Conservation (phyloP, 345 rosid genomes). For the Cardiospermum halicacabum region DNA sequence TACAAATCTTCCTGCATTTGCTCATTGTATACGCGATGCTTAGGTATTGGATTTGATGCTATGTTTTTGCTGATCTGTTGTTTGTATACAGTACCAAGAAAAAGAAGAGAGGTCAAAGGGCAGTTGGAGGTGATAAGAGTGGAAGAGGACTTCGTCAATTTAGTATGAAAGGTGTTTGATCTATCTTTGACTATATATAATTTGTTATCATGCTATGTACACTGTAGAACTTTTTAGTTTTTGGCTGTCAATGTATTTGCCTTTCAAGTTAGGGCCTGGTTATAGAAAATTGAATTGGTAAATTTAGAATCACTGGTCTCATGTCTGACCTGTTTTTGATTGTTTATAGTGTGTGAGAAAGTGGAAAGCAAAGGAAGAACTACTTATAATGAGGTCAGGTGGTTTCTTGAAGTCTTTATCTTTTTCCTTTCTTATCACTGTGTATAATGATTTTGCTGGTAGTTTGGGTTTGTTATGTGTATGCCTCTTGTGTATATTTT, state of each 20-base stretch:
- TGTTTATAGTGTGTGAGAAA: constrained; percentile 79
- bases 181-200: constrained; percentile 6
- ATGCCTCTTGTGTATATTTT: no score
- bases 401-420: constrained; percentile 27
- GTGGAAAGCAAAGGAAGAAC: constrained; percentile 99
- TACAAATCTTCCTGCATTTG: no score
- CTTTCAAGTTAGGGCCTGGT: not conserved
- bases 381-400: constrained; percentile 88
- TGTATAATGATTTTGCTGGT: not conserved
- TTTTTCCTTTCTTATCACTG: constrained; percentile 1
- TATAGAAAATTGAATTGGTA: not conserved
- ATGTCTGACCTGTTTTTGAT: constrained; percentile 12
- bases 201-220: no score
- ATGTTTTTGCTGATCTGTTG: constrained; percentile 9
- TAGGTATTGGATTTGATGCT: constrained; percentile 1
- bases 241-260: no score
- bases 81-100: constrained; percentile 52
- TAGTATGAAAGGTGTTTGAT: constrained; percentile 93
- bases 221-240: no score
- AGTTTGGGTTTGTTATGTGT: no score
- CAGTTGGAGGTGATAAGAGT: constrained; percentile 81
- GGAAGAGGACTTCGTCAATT: constrained; percentile 99
- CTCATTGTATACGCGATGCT: no score
- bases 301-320: no score
- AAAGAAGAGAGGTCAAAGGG: constrained; percentile 93